Conservation (phyloP, 805 yeast genomes). For the Wickerhamiella occidentalis region DNA sequence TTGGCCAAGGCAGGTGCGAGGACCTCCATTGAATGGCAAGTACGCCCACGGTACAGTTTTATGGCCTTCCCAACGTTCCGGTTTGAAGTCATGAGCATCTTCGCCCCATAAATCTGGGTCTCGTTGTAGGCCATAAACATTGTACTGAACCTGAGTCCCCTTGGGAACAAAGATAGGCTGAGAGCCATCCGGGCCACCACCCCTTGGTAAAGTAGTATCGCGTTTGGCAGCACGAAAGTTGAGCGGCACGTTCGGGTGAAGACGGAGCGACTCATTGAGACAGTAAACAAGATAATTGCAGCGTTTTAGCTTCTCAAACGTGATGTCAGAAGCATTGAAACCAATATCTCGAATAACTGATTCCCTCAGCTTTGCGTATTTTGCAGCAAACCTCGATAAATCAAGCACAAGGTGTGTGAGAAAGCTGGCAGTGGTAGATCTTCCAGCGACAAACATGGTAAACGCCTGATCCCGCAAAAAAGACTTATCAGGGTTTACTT, state of each 20-base stretch:
- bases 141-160: constrained; percentile 30
- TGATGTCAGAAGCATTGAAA: constrained; percentile 11
- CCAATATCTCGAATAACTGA: constrained; percentile 9
- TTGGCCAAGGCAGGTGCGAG: constrained; percentile 38
- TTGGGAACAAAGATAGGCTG: constrained; percentile 30
- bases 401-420: constrained; percentile 33
- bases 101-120: constrained; percentile 29
- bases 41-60: constrained; percentile 29
- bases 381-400: constrained; percentile 28
- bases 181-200: constrained; percentile 32
- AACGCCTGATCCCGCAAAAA: constrained; percentile 35
- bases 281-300: constrained; percentile 33
- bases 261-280: constrained; percentile 33
- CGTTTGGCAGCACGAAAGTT: constrained; percentile 32
- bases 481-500: constrained; percentile 24
- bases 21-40: constrained; percentile 39
- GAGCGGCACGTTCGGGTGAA: constrained; percentile 37
- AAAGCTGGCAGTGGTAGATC: constrained; percentile 37
- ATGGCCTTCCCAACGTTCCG: constrained; percentile 32
- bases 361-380: constrained; percentile 23
- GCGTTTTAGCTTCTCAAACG: constrained; percentile 33
- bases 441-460: constrained; percentile 35
- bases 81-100: constrained; percentile 31
- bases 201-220: constrained; percentile 35
- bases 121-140: constrained; percentile 32